These are phyloP conservation scores for Phialophora chinensis DNA, from an alignment of 2,329 filamentous ascomycete genomes.

Conservation along the genomic window DNA sequence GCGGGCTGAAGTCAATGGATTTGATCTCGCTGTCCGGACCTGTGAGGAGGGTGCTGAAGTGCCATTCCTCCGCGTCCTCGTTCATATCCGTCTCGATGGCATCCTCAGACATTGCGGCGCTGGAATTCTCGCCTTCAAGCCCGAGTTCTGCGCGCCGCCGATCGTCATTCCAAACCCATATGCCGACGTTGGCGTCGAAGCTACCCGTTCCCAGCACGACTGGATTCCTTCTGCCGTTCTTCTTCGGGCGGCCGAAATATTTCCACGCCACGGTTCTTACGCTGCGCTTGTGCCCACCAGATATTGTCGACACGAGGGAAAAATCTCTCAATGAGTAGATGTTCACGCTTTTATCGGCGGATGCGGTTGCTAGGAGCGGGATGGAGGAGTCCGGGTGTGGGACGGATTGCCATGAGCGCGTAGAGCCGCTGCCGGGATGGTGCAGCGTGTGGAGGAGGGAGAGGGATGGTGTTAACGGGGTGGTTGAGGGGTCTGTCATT, in stretches of 20 bases:
- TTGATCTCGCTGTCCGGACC: slow-evolving; percentile 98
- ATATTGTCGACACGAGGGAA: slow-evolving; percentile 76
- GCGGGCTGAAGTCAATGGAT: slow-evolving; percentile 65
- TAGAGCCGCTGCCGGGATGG: slow-evolving; percentile 35
- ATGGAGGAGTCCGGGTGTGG: slow-evolving; percentile 76
- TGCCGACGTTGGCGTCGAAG: slow-evolving; percentile 89
- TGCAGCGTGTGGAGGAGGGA: slow-evolving; percentile 31
- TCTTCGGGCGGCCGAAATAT: slow-evolving; percentile 36
- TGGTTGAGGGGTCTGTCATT: slow-evolving; percentile 19
- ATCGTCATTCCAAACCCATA: slow-evolving; percentile 62
- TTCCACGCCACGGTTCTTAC: slow-evolving; percentile 91
- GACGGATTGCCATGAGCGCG: slow-evolving; percentile 80
- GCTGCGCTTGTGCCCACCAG: slow-evolving; percentile 87
- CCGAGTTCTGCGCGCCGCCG: slow-evolving; percentile 15
- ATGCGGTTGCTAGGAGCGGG: slow-evolving; percentile 86
- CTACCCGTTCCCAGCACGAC: slow-evolving; percentile 83
- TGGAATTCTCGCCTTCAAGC: slow-evolving; percentile 26
- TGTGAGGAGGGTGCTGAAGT: slow-evolving; percentile 88
- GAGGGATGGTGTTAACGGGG: slow-evolving; percentile 21
- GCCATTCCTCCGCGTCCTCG: slow-evolving; percentile 81
- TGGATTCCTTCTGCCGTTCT: slow-evolving; percentile 40
- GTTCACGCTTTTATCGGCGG: slow-evolving; percentile 82
- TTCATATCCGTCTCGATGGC: slow-evolving; percentile 39
- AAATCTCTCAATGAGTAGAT: slow-evolving; percentile 87
- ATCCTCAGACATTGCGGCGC: slow-evolving; percentile 2